Percentiles rank a stretch among this genome's conserved stretches.
Conservation (phyloP, 345 rosid species). For the Sapria himalayana region DNA sequence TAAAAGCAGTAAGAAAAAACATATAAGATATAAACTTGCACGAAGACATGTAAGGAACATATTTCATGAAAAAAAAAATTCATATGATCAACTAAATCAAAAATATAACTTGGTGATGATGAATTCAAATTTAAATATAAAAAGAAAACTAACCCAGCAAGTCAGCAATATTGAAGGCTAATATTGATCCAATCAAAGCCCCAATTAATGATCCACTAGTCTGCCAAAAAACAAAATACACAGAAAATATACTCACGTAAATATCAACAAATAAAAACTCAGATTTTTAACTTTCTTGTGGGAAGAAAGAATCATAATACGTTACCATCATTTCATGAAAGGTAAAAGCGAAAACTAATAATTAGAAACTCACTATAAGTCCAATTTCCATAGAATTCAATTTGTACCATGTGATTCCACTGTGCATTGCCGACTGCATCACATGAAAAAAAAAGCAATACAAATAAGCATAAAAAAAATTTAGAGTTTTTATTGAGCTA, state of each 20-base stretch:
- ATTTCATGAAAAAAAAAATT: conserved; percentile 6
- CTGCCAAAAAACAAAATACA: conserved; percentile 22
- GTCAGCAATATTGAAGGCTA: conserved; percentile 72
- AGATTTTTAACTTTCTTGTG: no score
- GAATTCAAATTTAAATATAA: no score
- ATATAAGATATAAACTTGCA: no score
- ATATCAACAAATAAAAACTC: no score
- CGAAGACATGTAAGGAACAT: no score
- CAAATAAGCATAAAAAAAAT: neutral
- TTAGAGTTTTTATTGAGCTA: neutral
- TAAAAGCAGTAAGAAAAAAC: no score
- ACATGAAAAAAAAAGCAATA: conserved; percentile 8
- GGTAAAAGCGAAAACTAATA: neutral
- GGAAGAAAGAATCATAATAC: no score
- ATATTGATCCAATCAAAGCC: conserved; percentile 66
- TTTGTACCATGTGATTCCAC: conserved; percentile 74
- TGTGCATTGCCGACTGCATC: conserved; percentile 49
- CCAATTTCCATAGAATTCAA: conserved; percentile 66
- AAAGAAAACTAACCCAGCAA: conserved; percentile 32
- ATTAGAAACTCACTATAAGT: conserved; percentile 52
- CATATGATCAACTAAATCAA: conserved; percentile 5
- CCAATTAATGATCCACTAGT: conserved; percentile 88
- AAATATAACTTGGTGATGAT: conserved; percentile 4
- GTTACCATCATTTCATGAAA: conserved; percentile 7
- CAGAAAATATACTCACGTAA: neutral